phyloP scores from a whole-genome alignment of 768 basidiomycete species.

The Epithele typhae region DNA sequence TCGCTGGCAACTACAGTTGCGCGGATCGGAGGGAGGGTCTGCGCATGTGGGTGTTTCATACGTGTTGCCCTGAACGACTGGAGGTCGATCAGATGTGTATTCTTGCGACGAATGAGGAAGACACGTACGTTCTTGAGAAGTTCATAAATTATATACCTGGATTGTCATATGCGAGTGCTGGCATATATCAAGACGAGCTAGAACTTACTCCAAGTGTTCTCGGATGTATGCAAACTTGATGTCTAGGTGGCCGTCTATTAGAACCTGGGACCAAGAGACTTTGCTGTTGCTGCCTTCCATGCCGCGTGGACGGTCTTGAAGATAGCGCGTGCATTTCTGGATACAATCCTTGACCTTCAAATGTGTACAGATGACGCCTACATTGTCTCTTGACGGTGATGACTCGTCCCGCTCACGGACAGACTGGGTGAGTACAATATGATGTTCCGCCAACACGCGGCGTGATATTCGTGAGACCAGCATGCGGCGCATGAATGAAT shows the following conservation, averaged over 20 bases:
- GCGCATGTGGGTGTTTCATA: conserved; percentile 39
- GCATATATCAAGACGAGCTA: too few relatives aligned
- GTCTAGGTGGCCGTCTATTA: conserved; percentile 68
- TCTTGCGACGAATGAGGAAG: too few relatives aligned
- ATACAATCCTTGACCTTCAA: conserved; percentile 68
- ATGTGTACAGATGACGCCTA: conserved; percentile 82
- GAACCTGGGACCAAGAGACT: conserved; percentile 55
- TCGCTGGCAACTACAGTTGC: conserved; percentile 75
- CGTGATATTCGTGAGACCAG: conserved; percentile 86
- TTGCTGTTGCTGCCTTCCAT: conserved; percentile 20
- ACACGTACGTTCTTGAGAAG: conserved; percentile 78
- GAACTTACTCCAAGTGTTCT: conserved; percentile 72
- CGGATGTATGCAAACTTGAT: conserved; percentile 78
- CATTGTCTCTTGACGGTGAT: conserved; percentile 37
- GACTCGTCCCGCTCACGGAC: conserved; percentile 24
- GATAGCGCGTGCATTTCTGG: conserved; percentile 57
- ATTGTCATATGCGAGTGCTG: too few relatives aligned
- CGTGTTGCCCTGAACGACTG: conserved; percentile 74
- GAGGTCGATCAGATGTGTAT: too few relatives aligned
- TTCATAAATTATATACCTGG: conserved; percentile 83
- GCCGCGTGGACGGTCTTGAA: conserved; percentile 36
- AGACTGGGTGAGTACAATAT: conserved; percentile 72
- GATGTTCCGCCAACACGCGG: conserved; percentile 85
- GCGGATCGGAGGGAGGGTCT: conserved; percentile 54
- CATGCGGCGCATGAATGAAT: conserved; percentile 89